A percentile compares a stretch with the other conserved stretches of the same genome.
These are phyloP conservation scores for Candida gorgasii DNA, from an alignment of 805 yeast genomes.

Conservation along the genomic window DNA sequence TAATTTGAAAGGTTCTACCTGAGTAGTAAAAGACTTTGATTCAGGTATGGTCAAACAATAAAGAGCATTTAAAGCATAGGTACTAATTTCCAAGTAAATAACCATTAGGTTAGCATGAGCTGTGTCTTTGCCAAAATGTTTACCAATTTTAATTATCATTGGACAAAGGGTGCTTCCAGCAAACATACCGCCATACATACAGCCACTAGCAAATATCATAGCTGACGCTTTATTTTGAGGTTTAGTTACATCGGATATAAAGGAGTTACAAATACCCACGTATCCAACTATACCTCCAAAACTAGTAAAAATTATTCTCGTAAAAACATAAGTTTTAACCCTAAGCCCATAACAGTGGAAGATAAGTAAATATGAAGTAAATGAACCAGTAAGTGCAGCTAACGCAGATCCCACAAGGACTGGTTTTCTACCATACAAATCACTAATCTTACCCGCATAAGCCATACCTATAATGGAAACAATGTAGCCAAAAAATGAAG, in stretches of 20 bases:
- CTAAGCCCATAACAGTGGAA: conserved; percentile 1
- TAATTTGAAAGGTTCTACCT: background rate
- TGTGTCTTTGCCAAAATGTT: background rate
- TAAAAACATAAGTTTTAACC: background rate
- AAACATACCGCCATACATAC: conserved; percentile 1
- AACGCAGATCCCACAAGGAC: background rate
- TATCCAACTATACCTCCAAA: conserved; percentile 2
- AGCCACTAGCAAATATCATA: conserved; percentile 1
- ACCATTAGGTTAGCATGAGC: conserved; percentile 1
- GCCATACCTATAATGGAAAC: conserved; percentile 4
- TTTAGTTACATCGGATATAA: conserved; percentile 7
- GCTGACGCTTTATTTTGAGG: conserved; percentile 6
- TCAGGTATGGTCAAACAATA: conserved; percentile 6
- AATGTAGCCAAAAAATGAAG: background rate
- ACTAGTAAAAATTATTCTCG: background rate
- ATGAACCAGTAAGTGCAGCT: background rate
- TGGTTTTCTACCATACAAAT: conserved; percentile 7
- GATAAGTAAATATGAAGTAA: background rate
- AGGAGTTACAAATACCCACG: conserved; percentile 2
- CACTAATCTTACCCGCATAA: conserved; percentile 1
- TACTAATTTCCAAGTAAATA: conserved; percentile 3
- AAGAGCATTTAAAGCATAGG: background rate
- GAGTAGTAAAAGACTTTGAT: background rate
- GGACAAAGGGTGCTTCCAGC: background rate
- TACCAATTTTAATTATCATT: conserved; percentile 4